phyloP scores from a whole-genome alignment of 331 rosid genomes.

The Acacia pycnantha region DNA sequence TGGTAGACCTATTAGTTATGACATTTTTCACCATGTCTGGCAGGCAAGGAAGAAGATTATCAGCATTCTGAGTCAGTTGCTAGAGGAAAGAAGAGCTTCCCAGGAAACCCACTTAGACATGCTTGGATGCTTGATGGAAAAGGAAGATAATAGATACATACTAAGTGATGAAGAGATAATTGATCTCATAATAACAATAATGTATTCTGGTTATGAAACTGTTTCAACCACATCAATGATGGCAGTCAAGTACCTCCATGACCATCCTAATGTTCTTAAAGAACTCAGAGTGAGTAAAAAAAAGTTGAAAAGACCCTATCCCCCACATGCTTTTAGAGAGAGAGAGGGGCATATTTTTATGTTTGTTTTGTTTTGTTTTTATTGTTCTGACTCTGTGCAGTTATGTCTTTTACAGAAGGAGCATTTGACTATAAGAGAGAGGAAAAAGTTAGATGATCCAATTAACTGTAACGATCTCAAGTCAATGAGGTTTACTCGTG shows the following conservation, averaged over 20 bases:
- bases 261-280: constrained; percentile 81
- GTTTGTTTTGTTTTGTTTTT: background rate
- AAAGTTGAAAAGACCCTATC: background rate
- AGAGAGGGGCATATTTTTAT: background rate
- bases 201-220: constrained; percentile 97
- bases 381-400: constrained; percentile 23
- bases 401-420: constrained; percentile 57
- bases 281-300: constrained; percentile 77
- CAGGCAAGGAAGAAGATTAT: constrained; percentile 86
- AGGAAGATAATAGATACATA: constrained; percentile 54
- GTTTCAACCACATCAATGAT: constrained; percentile 98
- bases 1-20: background rate
- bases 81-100: constrained; percentile 71
- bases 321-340: background rate
- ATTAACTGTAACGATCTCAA: constrained; percentile 70
- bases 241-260: constrained; percentile 93
- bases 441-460: constrained; percentile 67
- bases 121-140: constrained; percentile 66
- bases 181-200: constrained; percentile 77
- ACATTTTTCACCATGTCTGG: constrained; percentile 4
- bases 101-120: constrained; percentile 59
- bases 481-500: constrained; percentile 90
- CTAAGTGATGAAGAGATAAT: constrained; percentile 82
- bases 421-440: constrained; percentile 77
- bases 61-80: constrained; percentile 51